phyloP scores from a whole-genome alignment of 805 yeast species.

The Starmerella lactis-condensi region DNA sequence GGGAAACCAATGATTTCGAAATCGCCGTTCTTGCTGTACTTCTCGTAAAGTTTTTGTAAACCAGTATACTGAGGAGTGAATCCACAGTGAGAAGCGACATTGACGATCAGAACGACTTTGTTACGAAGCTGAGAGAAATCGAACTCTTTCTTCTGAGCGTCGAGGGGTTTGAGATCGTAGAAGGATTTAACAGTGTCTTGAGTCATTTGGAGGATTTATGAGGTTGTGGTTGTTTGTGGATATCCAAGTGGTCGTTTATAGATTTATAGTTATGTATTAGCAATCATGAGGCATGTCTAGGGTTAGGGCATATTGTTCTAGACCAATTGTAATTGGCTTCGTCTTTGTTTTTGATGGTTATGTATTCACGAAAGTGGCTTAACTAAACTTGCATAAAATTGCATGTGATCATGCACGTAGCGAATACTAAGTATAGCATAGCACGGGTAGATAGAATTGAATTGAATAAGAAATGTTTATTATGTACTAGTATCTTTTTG shows the following conservation, averaged over 20 bases:
- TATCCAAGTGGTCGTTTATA: too few relatives aligned
- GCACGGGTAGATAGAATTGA: too few relatives aligned
- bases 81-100: constrained; percentile 76
- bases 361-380: too few relatives aligned
- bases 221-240: too few relatives aligned
- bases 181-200: too few relatives aligned
- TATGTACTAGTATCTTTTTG: background rate
- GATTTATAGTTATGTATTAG: constrained; percentile 33
- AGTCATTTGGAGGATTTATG: too few relatives aligned
- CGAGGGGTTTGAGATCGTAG: constrained; percentile 50
- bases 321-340: too few relatives aligned
- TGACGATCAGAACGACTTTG: constrained; percentile 67
- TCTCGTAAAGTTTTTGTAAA: constrained; percentile 47
- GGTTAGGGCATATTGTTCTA: too few relatives aligned
- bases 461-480: background rate
- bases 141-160: constrained; percentile 40
- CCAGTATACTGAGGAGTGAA: constrained; percentile 65
- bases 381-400: too few relatives aligned
- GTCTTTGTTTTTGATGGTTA: too few relatives aligned
- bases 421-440: too few relatives aligned
- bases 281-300: constrained; percentile 1
- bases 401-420: too few relatives aligned
- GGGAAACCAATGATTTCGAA: constrained; percentile 70
- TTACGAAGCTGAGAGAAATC: constrained; percentile 49
- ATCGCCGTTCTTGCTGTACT: constrained; percentile 45